Base-by-base conservation (phyloP, 176 grass and related monocot species). In the Hsuehochloa calcarea region DNA sequence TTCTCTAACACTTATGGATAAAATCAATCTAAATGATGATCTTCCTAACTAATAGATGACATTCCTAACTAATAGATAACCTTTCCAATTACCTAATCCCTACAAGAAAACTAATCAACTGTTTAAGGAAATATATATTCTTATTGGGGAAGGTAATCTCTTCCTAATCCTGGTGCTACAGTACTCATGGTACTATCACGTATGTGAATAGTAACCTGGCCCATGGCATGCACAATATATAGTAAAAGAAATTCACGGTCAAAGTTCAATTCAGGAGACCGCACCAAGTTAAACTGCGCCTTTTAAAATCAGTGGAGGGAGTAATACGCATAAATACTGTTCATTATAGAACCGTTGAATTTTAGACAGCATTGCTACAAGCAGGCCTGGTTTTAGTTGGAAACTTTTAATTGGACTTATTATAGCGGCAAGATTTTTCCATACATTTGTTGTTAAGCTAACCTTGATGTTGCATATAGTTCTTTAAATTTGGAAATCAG, bases 401-500 rank as follows among this genome's bases (percentile, higher is more conserved):
- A 27, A 67, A 54, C 35, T 67, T 70, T 5, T 70, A 60, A 44
- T 19, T 40, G 47, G 46, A n/a, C 45, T 19, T 71, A 70, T 13
- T 23, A 69, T n/a, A 27, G 17, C 13, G 5, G 29, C 23, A 58
- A 27, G 25, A 11, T 4, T 23, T 25, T 65, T 22, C 15, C 29
- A 22, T 14, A 5, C 20, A 15, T 14, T 61, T 37, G 11, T 81
- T 54, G 35, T 74, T 38, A 54, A 82, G 13, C 22, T 65, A 43
- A 75, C 16, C 19, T 13, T 1, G 9, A 68, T 75, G 45, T 50
- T 51, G 23, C 9, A 76, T 58, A 38, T 3, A 39, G 19, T 82
- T 78, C 20, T 75, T 78, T 59, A 45, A 13, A 70, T 63, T 75
- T 80, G 25, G 50, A 69, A 81, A 67, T 80, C 82, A 88, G 44